Percentiles rank a stretch among this genome's conserved stretches.
Conservation (phyloP, 108 stramenopile species). For the Skeletonema tropicum region DNA sequence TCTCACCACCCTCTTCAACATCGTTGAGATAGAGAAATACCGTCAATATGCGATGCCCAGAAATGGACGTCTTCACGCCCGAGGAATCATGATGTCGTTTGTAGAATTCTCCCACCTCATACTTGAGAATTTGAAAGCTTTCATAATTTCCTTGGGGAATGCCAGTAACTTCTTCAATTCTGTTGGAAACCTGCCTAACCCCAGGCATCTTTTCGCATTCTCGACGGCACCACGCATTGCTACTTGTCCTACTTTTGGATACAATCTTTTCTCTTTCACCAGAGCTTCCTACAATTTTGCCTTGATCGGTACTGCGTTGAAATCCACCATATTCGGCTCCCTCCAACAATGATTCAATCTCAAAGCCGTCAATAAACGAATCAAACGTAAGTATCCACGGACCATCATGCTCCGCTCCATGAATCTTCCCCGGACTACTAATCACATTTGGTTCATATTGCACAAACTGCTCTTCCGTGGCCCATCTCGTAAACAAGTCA, state of each 20-base stretch:
- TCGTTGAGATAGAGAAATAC: conserved; percentile 71
- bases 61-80: conserved; percentile 17
- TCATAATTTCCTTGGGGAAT: conserved; percentile 62
- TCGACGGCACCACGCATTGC: conserved; percentile 65
- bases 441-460: conserved; percentile 33
- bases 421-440: conserved; percentile 22
- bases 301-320: conserved; percentile 59
- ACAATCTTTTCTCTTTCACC: conserved; percentile 59
- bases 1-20: conserved; percentile 67
- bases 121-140: conserved; percentile 64
- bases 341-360: conserved; percentile 44
- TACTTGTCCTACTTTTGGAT: conserved; percentile 49
- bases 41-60: conserved; percentile 69
- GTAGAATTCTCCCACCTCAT: conserved; percentile 62
- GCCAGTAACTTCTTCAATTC: conserved; percentile 50
- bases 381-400: conserved; percentile 70
- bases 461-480: conserved; percentile 23
- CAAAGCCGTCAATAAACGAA: conserved; percentile 49
- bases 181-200: conserved; percentile 35
- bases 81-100: conserved; percentile 54
- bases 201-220: conserved; percentile 56
- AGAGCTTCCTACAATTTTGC: conserved; percentile 32
- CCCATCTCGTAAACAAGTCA: conserved; percentile 41
- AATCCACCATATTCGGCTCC: conserved; percentile 42
- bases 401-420: conserved; percentile 40